Conservation (phyloP, 352 stramenopile species). For the Phytophthora multivora region DNA sequence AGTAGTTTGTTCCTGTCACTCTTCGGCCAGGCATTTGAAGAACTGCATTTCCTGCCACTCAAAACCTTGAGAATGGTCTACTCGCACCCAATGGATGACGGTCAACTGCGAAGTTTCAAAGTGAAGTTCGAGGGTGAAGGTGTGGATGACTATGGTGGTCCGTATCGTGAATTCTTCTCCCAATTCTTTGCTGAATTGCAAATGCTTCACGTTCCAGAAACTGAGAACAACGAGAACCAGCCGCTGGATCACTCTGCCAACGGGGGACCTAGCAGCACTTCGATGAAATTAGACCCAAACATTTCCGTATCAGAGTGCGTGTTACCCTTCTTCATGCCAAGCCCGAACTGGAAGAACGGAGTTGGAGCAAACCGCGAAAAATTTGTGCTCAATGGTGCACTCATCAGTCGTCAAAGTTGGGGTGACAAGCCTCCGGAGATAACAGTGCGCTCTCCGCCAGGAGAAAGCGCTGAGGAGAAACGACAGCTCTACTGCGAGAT, state of each 20-base stretch:
- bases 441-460: not conserved
- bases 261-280: constrained; percentile 21
- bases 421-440: not conserved
- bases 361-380: constrained; percentile 82
- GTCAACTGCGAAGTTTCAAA: constrained; percentile 91
- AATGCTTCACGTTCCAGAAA: constrained; percentile 40
- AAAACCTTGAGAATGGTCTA: constrained; percentile 87
- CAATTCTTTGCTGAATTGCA: constrained; percentile 82
- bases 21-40: constrained; percentile 87
- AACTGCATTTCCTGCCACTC: constrained; percentile 84
- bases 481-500: constrained; percentile 79
- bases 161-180: constrained; percentile 93
- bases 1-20: constrained; percentile 78
- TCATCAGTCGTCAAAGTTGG: constrained; percentile 11
- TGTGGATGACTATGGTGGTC: constrained; percentile 94
- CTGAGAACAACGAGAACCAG: not conserved
- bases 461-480: constrained; percentile 52
- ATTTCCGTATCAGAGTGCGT: constrained; percentile 50
- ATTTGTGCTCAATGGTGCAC: constrained; percentile 77
- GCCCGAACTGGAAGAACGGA: constrained; percentile 86
- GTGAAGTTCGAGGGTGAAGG: constrained; percentile 95
- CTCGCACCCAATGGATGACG: constrained; percentile 93
- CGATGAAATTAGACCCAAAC: constrained; percentile 21
- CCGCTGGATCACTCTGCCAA: constrained; percentile 7
- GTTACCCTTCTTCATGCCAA: constrained; percentile 85